These are phyloP conservation scores for Mrakia gelida DNA, from an alignment of 768 basidiomycete genomes.

Conservation along the genomic window DNA sequence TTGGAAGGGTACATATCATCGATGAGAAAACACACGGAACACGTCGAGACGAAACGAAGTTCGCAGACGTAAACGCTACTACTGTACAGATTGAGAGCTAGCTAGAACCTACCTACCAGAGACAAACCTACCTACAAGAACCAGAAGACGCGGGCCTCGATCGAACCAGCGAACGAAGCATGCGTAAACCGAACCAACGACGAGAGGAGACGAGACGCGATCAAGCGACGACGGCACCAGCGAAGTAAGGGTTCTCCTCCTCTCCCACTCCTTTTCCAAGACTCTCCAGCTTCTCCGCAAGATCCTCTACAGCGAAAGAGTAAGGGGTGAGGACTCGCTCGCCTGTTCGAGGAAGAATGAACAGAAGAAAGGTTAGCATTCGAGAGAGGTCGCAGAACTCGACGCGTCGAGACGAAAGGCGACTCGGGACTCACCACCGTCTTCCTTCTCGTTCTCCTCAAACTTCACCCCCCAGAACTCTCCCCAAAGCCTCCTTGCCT, in stretches of 20 bases:
- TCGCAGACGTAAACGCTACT: too few species aligned
- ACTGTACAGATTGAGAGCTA: not conserved
- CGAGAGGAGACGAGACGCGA: not conserved
- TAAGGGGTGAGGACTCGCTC: too few species aligned
- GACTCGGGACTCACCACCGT: not conserved
- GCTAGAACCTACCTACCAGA: not conserved
- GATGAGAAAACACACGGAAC: too few species aligned
- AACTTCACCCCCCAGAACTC: not conserved
- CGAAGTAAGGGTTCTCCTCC: not conserved
- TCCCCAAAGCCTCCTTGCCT: not conserved
- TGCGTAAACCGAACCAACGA: not conserved
- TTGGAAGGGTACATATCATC: too few species aligned
- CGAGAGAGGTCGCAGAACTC: too few species aligned
- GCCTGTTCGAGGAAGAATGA: too few species aligned
- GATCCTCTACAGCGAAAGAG: not conserved
- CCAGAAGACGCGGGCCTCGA: too few species aligned
- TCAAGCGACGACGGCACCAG: not conserved
- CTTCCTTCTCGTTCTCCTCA: not conserved
- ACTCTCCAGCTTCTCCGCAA: not conserved
- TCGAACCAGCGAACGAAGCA: not conserved
- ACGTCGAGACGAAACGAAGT: too few species aligned
- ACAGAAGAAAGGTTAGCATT: too few species aligned
- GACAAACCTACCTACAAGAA: not conserved
- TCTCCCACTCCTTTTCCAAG: not conserved
- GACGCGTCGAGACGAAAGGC: too few species aligned